phyloP scores from a whole-genome alignment of 208 protist species.

The Trypanosoma cruzi region DNA sequence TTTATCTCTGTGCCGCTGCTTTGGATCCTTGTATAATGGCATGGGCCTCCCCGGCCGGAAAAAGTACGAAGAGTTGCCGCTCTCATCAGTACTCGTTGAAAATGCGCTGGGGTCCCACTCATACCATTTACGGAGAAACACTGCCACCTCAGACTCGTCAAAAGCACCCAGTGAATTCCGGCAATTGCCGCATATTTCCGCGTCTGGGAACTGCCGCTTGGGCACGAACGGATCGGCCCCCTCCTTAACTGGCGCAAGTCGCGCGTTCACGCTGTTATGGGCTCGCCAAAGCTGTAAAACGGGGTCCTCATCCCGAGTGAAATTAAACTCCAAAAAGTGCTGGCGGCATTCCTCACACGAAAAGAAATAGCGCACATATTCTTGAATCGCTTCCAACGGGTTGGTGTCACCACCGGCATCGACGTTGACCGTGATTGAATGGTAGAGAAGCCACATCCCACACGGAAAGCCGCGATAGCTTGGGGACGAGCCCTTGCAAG shows the following conservation, averaged over 20 bases:
- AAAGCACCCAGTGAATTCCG: conserved; percentile 18
- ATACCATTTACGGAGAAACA: conserved; percentile 32
- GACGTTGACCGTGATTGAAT: conserved; percentile 50
- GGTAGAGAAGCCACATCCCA: conserved; percentile 76
- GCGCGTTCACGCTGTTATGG: conserved; percentile 71
- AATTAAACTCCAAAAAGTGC: conserved; percentile 56
- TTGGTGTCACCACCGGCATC: conserved; percentile 12
- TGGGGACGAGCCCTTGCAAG: conserved; percentile 59
- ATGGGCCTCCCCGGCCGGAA: no score
- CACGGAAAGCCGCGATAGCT: conserved; percentile 71
- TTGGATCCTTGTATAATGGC: not conserved
- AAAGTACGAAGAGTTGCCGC: not conserved
- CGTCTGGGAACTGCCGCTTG: conserved; percentile 52
- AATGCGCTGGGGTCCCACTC: conserved; percentile 38
- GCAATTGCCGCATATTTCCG: conserved; percentile 38
- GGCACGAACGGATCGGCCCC: conserved; percentile 59
- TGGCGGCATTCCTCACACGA: conserved; percentile 54
- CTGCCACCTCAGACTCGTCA: not conserved
- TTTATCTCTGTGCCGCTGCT: not conserved
- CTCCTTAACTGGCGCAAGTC: conserved; percentile 29
- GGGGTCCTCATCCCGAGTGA: conserved; percentile 29
- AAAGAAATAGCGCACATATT: conserved; percentile 68
- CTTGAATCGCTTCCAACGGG: conserved; percentile 46
- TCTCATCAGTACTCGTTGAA: not conserved
- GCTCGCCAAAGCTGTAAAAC: conserved; percentile 68